Percentiles rank a stretch among this genome's conserved stretches.
Conservation (phyloP, 2,329 filamentous ascomycete species). For the Daldinia sp. region DNA sequence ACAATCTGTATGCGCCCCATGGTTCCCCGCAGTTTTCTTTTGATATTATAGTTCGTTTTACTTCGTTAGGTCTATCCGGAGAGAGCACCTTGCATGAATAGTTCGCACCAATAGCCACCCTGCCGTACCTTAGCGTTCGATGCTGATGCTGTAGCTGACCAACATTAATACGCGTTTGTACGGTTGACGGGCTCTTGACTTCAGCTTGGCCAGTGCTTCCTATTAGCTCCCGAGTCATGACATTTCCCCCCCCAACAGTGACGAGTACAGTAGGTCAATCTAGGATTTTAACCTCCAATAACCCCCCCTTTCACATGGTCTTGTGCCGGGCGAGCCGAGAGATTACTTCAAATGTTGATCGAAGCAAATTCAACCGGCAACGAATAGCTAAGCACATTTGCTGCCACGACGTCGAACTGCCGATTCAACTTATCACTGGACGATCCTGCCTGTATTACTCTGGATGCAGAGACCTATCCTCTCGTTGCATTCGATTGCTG, state of each 20-base stretch:
- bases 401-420: constrained; percentile 40
- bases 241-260: constrained; percentile 8
- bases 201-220: constrained; percentile 16
- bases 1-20: constrained; percentile 34
- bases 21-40: constrained; percentile 45
- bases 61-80: constrained; percentile 33
- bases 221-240: constrained; percentile 16
- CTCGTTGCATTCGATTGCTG: constrained; percentile 38
- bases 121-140: constrained; percentile 39
- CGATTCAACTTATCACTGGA: constrained; percentile 38
- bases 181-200: constrained; percentile 20
- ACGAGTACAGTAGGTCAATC: constrained; percentile 12
- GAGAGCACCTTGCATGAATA: constrained; percentile 32
- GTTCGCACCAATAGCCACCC: constrained; percentile 33
- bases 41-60: constrained; percentile 37
- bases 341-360: constrained; percentile 8
- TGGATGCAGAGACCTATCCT: constrained; percentile 35
- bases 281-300: not conserved
- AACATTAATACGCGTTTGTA: constrained; percentile 11
- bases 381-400: constrained; percentile 8
- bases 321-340: constrained; percentile 24
- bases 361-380: constrained; percentile 24
- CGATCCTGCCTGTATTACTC: constrained; percentile 37
- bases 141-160: constrained; percentile 15
- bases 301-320: not conserved